These are phyloP conservation scores for Sonneratia alba DNA, from an alignment of 345 rosid species.

Conservation along the genomic window DNA sequence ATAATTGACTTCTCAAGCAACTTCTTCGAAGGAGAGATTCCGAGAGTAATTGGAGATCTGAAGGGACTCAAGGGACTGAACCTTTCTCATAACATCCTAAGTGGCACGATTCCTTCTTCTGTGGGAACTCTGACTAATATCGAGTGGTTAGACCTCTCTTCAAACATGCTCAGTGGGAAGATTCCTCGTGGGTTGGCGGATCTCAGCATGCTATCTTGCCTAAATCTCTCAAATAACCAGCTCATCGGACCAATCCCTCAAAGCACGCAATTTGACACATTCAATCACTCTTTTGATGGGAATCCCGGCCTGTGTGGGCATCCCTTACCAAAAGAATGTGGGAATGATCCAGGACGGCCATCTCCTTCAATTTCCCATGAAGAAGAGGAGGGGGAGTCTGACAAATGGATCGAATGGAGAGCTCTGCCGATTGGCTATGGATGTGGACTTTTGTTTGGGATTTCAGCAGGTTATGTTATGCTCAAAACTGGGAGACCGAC, in stretches of 20 bases:
- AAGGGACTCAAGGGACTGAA: slow-evolving; percentile 1
- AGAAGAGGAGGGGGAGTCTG: neutral
- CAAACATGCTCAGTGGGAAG: slow-evolving; percentile 4
- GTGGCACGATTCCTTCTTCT: neutral
- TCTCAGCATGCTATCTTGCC: neutral
- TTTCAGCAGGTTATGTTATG: neutral
- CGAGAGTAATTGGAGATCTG: neutral
- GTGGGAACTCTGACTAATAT: slow-evolving; percentile 3
- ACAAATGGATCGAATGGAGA: slow-evolving; percentile 10
- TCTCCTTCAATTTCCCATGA: neutral
- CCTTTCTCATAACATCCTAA: slow-evolving; percentile 5
- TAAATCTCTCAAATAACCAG: slow-evolving; percentile 9
- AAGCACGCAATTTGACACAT: slow-evolving; percentile 6
- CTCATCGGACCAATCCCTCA: neutral
- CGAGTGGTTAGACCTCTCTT: slow-evolving; percentile 19
- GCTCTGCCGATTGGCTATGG: slow-evolving; percentile 10
- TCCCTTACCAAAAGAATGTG: slow-evolving; percentile 4
- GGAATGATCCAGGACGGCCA: no score
- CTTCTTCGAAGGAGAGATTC: slow-evolving; percentile 12
- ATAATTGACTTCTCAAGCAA: slow-evolving; percentile 8
- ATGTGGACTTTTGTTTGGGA: slow-evolving; percentile 3
- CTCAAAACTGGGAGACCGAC: neutral
- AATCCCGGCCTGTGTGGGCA: slow-evolving; percentile 14
- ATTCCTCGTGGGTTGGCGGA: slow-evolving; percentile 8
- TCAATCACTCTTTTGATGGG: neutral